These are phyloP conservation scores for Fragilariopsis cylindrus DNA, from an alignment of 108 stramenopile genomes.

Conservation along the genomic window DNA sequence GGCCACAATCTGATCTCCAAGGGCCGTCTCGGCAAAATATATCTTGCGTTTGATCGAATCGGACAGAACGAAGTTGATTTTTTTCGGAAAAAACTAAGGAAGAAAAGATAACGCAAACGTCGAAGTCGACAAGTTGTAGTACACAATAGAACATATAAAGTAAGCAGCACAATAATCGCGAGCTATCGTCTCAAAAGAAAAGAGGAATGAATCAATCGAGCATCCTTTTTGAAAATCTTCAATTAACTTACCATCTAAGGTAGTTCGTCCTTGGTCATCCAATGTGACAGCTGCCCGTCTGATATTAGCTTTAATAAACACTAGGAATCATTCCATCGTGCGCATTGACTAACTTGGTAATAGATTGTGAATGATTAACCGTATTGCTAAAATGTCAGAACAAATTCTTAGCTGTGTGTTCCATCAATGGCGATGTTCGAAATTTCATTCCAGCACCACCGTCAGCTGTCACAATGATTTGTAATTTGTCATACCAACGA, in stretches of 20 bases:
- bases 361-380: conserved; percentile 78
- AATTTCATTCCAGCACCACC: conserved; percentile 73
- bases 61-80: conserved; percentile 69
- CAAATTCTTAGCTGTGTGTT: conserved; percentile 88
- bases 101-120: not conserved
- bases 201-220: not conserved
- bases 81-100: conserved; percentile 61
- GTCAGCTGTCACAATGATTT: conserved; percentile 55
- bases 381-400: conserved; percentile 84
- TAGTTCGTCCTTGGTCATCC: conserved; percentile 32
- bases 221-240: not conserved
- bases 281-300: conserved; percentile 43
- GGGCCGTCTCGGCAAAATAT: conserved; percentile 73
- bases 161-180: not conserved
- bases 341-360: conserved; percentile 75
- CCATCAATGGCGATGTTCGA: conserved; percentile 91
- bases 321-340: conserved; percentile 50
- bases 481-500: conserved; percentile 91
- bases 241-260: conserved; percentile 33
- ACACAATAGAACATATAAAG: not conserved
- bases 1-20: conserved; percentile 79
- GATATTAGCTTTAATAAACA: conserved; percentile 68
- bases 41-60: conserved; percentile 61
- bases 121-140: too few relatives aligned
- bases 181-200: not conserved